Evolutionary conservation across 345 rosid genomes (phyloP).

Genomic region (Eucalyptus regnans): DNA sequence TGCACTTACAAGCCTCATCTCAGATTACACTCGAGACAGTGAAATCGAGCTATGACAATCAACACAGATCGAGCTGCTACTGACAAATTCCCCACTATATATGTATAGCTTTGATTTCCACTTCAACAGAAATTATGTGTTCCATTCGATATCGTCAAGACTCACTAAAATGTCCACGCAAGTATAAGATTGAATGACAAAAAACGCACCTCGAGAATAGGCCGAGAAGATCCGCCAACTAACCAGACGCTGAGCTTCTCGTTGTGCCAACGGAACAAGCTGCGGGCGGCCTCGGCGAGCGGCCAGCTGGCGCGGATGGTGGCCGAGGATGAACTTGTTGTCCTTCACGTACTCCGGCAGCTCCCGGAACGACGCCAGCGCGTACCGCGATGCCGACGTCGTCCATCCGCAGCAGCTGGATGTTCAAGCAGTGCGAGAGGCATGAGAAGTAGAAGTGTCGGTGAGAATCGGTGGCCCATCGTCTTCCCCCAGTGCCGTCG

Average conservation of each 20-base stretch:
- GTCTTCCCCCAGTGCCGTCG: background rate
- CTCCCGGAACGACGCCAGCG: conserved; percentile 48
- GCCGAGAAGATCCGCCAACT: conserved; percentile 3
- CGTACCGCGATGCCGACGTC: conserved; percentile 46
- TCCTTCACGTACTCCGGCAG: conserved; percentile 89
- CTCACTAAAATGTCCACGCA: background rate
- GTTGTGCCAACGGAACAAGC: conserved; percentile 75
- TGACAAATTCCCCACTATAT: background rate
- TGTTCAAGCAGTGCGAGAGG: background rate
- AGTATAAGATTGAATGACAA: background rate
- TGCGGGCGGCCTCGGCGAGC: conserved; percentile 58
- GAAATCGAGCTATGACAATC: background rate
- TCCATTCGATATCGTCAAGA: too few species aligned
- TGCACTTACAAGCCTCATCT: background rate
- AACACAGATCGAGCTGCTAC: background rate
- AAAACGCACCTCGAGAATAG: conserved; percentile 22
- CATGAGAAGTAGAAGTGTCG: background rate
- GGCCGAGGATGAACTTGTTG: conserved; percentile 53
- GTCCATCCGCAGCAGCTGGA: conserved; percentile 24
- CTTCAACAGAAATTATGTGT: background rate
- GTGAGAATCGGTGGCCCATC: background rate
- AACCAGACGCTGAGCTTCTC: conserved; percentile 80
- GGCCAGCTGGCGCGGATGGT: conserved; percentile 66
- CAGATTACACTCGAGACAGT: background rate
- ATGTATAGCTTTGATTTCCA: too few species aligned